A percentile compares a stretch with the other conserved stretches of the same genome.
Conservation (phyloP, 306 rosid species). For the Medicago lupulina region DNA sequence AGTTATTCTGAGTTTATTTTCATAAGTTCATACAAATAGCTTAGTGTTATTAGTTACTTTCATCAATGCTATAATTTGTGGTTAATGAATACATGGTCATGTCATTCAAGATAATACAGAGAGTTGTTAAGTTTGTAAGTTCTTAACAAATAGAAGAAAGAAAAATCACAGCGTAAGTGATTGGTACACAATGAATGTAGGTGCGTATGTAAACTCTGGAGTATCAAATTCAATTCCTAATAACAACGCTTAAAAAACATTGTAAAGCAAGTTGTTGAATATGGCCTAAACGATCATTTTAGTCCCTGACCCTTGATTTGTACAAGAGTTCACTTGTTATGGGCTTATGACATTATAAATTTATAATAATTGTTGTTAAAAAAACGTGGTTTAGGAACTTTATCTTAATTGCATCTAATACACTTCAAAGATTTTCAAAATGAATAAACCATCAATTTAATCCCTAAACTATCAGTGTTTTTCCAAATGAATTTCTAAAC, state of each 20-base stretch:
- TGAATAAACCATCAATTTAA: too few species aligned
- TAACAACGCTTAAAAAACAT: neutral
- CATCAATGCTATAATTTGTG: neutral
- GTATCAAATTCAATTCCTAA: too few species aligned
- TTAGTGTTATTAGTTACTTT: neutral
- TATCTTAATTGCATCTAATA: neutral
- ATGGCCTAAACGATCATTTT: too few species aligned
- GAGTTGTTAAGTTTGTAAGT: neutral
- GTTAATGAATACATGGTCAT: too few species aligned
- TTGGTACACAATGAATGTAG: too few species aligned
- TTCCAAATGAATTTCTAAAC: too few species aligned
- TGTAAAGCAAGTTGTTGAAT: neutral
- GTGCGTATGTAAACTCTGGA: neutral
- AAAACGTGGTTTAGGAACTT: too few species aligned
- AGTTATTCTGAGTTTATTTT: neutral
- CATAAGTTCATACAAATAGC: neutral
- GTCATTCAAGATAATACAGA: neutral
- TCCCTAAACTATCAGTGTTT: too few species aligned
- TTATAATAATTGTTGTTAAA: too few species aligned
- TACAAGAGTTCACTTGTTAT: neutral
- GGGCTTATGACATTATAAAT: too few species aligned
- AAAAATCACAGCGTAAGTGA: too few species aligned
- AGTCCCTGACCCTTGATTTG: neutral
- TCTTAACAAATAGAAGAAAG: neutral
- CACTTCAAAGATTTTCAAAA: neutral